Evolutionary conservation across 352 stramenopile species (phyloP).

Genomic region (Phytophthora vignae): DNA sequence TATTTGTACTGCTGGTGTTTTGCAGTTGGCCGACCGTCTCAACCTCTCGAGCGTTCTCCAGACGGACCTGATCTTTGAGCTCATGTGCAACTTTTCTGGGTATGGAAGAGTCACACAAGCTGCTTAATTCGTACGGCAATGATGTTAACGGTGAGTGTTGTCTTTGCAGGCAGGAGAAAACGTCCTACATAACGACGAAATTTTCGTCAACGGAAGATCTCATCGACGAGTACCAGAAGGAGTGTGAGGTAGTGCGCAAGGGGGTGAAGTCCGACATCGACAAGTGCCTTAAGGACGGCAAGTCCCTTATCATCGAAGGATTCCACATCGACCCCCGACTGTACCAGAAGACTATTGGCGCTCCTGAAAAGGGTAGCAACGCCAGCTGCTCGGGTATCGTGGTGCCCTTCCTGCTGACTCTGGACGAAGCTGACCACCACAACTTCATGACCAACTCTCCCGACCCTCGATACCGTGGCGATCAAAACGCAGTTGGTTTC

Average conservation of each 20-base stretch:
- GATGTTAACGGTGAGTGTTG: not conserved
- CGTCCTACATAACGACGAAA: constrained; percentile 64
- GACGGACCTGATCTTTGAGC: constrained; percentile 89
- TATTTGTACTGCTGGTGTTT: not conserved
- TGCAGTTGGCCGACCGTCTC: constrained; percentile 81
- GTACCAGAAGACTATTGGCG: constrained; percentile 78
- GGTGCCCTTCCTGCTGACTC: constrained; percentile 78
- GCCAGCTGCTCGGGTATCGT: constrained; percentile 73
- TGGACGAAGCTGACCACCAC: constrained; percentile 71
- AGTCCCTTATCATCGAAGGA: constrained; percentile 90
- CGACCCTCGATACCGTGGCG: constrained; percentile 79
- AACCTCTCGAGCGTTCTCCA: constrained; percentile 90
- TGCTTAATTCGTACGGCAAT: not conserved
- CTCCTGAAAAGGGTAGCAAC: constrained; percentile 35
- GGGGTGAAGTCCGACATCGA: constrained; percentile 88
- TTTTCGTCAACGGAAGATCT: constrained; percentile 73
- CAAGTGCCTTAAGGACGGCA: constrained; percentile 91
- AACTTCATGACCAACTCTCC: constrained; percentile 88
- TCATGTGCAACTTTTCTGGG: constrained; percentile 93
- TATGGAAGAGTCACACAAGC: constrained; percentile 24
- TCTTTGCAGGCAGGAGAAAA: constrained; percentile 59
- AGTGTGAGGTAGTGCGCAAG: constrained; percentile 83
- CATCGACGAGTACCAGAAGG: constrained; percentile 74
- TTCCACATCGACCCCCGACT: constrained; percentile 89
- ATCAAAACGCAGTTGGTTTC: constrained; percentile 62